phyloP scores from a whole-genome alignment of 495 filamentous ascomycete genomes.

The Rusavskia elegans region DNA sequence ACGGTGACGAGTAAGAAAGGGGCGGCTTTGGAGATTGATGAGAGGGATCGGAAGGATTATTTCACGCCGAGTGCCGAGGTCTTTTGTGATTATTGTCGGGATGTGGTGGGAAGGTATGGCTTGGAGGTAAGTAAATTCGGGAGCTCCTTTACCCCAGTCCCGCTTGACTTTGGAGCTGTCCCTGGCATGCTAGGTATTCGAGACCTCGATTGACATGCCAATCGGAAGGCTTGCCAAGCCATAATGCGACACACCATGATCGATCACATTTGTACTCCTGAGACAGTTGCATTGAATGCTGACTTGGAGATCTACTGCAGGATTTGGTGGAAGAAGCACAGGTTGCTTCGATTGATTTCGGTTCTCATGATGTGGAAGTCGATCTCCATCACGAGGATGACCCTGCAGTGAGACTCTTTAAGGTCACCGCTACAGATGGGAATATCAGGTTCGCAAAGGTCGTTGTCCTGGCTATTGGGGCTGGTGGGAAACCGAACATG shows the following conservation, averaged over 20 bases:
- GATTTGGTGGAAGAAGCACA: conserved; percentile 30
- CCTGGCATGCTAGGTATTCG: no score
- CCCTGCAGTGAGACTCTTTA: conserved; percentile 29
- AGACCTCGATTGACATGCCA: no score
- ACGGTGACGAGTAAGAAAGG: background rate
- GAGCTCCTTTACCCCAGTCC: no score
- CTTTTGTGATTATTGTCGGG: conserved; percentile 40
- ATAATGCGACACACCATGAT: no score
- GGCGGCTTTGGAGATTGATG: conserved; percentile 33
- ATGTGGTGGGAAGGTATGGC: conserved; percentile 34
- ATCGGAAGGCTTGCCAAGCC: no score
- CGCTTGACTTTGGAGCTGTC: no score
- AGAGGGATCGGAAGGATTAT: conserved; percentile 50
- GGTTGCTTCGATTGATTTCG: conserved; percentile 36
- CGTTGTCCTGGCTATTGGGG: conserved; percentile 41
- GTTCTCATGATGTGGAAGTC: conserved; percentile 9
- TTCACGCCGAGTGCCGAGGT: conserved; percentile 40
- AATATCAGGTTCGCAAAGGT: conserved; percentile 28
- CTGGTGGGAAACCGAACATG: conserved; percentile 35
- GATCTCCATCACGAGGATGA: background rate
- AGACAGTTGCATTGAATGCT: no score
- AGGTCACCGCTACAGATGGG: conserved; percentile 29
- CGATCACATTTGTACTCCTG: no score
- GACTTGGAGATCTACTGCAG: no score
- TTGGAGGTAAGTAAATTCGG: conserved; percentile 15